Percentiles rank a stretch among this genome's conserved stretches.
Evolutionary conservation across 352 stramenopile species (phyloP).

Genomic region (Salisapilia sapeloensis): DNA sequence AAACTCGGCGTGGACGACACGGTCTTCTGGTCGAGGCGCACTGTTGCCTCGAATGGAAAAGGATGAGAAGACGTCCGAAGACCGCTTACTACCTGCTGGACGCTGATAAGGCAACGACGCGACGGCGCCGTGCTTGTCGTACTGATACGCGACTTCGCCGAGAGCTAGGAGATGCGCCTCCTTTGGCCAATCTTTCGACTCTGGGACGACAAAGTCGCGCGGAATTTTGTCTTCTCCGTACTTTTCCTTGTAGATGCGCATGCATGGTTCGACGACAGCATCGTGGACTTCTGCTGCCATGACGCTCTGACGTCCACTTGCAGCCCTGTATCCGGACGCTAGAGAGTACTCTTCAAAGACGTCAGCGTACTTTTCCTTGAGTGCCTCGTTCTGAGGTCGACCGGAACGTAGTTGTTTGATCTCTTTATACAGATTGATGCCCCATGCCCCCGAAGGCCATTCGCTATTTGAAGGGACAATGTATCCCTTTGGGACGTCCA

Average conservation of each 20-base stretch:
- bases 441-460: slow-evolving; percentile 71
- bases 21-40: slow-evolving; percentile 6
- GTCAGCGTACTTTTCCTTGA: slow-evolving; percentile 56
- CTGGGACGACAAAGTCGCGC: slow-evolving; percentile 52
- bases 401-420: slow-evolving; percentile 83
- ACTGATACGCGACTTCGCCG: slow-evolving; percentile 72
- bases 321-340: slow-evolving; percentile 16
- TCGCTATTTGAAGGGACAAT: slow-evolving; percentile 53
- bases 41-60: slow-evolving; percentile 5
- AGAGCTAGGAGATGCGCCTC: slow-evolving; percentile 73
- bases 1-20: neutral
- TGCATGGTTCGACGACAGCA: slow-evolving; percentile 35
- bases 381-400: slow-evolving; percentile 79
- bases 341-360: slow-evolving; percentile 51
- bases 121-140: slow-evolving; percentile 12
- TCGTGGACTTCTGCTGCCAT: too few species aligned
- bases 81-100: slow-evolving; percentile 1
- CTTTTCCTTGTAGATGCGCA: slow-evolving; percentile 66
- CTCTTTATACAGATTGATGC: slow-evolving; percentile 75
- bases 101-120: slow-evolving; percentile 17
- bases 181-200: slow-evolving; percentile 68
- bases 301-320: slow-evolving; percentile 21
- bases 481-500: slow-evolving; percentile 82
- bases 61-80: neutral
- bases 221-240: slow-evolving; percentile 54